Percentiles rank a stretch among this genome's conserved stretches.
Evolutionary conservation across 768 basidiomycete genomes (phyloP).

Genomic region (Psilocybe azurescens): DNA sequence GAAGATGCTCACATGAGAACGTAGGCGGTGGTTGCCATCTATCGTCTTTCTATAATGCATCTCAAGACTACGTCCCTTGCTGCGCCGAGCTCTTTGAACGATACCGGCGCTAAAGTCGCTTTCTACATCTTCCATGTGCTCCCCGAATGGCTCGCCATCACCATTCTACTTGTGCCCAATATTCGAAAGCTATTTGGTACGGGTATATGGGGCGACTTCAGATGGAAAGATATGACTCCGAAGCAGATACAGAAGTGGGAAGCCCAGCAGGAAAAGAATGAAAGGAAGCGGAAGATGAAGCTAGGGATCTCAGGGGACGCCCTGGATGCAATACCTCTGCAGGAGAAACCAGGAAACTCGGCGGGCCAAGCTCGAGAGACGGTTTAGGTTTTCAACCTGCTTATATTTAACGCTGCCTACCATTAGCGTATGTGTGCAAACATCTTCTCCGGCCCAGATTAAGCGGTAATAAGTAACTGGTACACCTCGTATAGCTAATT

Average conservation of each 20-base stretch:
- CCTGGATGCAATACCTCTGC: constrained; percentile 9
- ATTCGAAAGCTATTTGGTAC: constrained; percentile 38
- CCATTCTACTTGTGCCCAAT: constrained; percentile 34
- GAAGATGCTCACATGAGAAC: neutral
- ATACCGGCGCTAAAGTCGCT: constrained; percentile 36
- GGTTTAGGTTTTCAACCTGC: neutral
- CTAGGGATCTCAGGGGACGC: neutral
- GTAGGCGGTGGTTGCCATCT: constrained; percentile 39
- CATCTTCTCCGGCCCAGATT: too few species aligned
- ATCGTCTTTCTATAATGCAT: constrained; percentile 46
- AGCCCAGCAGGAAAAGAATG: constrained; percentile 21
- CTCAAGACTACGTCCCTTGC: constrained; percentile 36
- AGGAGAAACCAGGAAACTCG: constrained; percentile 8
- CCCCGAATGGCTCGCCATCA: constrained; percentile 45
- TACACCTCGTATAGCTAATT: too few species aligned
- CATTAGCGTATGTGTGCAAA: too few species aligned
- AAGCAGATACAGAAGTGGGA: constrained; percentile 27
- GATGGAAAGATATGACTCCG: constrained; percentile 34
- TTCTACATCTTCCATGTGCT: constrained; percentile 53
- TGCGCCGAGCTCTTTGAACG: constrained; percentile 40
- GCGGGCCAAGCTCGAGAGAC: neutral
- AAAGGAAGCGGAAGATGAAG: neutral
- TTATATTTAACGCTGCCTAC: neutral
- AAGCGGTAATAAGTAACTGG: too few species aligned
- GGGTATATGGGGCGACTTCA: constrained; percentile 37